Evolutionary conservation across 768 basidiomycete genomes (phyloP).

Genomic region (Mycena galopus): DNA sequence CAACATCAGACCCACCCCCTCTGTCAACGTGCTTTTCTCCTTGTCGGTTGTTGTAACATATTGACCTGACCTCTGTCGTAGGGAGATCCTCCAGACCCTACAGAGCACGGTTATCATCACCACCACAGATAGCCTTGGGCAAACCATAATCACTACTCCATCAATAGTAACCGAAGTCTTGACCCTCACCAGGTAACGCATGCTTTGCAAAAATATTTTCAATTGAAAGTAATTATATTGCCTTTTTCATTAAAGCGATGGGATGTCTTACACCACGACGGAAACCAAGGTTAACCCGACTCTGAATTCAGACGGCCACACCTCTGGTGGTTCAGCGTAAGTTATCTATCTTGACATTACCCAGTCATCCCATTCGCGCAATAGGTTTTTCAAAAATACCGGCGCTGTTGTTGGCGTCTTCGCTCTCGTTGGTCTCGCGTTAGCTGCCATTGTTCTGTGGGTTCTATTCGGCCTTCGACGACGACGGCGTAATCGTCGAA

Average conservation of each 20-base stretch:
- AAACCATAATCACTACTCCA: constrained; percentile 63
- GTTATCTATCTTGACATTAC: constrained; percentile 38
- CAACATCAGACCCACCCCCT: constrained; percentile 15
- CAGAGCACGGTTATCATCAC: constrained; percentile 66
- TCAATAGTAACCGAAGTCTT: constrained; percentile 68
- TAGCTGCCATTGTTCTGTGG: constrained; percentile 75
- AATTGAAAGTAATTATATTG: too few species aligned
- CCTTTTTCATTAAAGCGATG: too few species aligned
- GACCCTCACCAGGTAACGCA: too few species aligned
- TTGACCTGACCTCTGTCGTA: constrained; percentile 47
- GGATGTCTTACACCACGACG: constrained; percentile 70
- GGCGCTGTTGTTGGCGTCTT: constrained; percentile 95
- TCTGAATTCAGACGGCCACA: constrained; percentile 62
- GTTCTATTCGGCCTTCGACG: constrained; percentile 79
- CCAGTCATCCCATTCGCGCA: neutral
- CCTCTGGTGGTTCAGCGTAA: constrained; percentile 63
- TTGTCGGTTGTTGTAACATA: neutral
- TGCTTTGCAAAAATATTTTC: too few species aligned
- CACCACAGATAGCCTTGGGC: constrained; percentile 71
- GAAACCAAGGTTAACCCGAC: constrained; percentile 80
- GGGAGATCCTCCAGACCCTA: constrained; percentile 68
- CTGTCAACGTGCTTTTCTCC: constrained; percentile 32
- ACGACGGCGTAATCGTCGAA: constrained; percentile 67
- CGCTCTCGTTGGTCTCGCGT: constrained; percentile 88
- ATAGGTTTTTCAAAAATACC: constrained; percentile 89